phyloP scores from a whole-genome alignment of 345 rosid genomes.

The Pugionium cornutum region DNA sequence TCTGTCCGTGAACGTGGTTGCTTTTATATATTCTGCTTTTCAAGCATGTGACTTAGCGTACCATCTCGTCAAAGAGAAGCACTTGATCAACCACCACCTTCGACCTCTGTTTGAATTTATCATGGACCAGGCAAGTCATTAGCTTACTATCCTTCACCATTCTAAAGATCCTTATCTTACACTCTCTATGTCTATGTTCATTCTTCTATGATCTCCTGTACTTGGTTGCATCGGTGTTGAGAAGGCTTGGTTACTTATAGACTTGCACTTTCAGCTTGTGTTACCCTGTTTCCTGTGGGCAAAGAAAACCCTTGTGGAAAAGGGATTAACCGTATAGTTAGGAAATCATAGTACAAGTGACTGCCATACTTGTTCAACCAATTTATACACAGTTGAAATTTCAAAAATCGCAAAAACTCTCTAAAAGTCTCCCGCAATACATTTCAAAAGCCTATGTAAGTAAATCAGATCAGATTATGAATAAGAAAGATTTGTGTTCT shows the following conservation, averaged over 20 bases:
- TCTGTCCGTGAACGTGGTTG: conserved; percentile 79
- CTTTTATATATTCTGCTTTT: conserved; percentile 65
- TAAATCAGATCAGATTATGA: not conserved
- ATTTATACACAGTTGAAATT: not conserved
- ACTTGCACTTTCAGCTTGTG: not conserved
- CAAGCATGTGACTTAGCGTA: conserved; percentile 71
- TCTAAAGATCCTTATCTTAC: not conserved
- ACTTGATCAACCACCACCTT: conserved; percentile 56
- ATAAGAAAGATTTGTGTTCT: conserved; percentile 5
- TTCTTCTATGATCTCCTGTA: conserved; percentile 2
- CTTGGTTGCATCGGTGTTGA: not conserved
- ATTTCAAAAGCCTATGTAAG: not conserved
- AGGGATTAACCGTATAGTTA: too few species aligned
- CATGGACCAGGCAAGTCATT: conserved; percentile 82
- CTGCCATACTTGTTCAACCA: not conserved
- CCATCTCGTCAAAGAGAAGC: conserved; percentile 59
- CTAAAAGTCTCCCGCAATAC: not conserved
- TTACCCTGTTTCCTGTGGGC: conserved; percentile 6
- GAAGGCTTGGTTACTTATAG: not conserved
- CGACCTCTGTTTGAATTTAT: conserved; percentile 65
- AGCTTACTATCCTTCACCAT: not conserved
- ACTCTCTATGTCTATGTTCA: not conserved
- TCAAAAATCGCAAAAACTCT: not conserved
- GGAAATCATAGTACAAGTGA: too few species aligned
- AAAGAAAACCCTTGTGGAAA: not conserved